phyloP scores from a whole-genome alignment of 306 rosid genomes.

The Alnus rubra region DNA sequence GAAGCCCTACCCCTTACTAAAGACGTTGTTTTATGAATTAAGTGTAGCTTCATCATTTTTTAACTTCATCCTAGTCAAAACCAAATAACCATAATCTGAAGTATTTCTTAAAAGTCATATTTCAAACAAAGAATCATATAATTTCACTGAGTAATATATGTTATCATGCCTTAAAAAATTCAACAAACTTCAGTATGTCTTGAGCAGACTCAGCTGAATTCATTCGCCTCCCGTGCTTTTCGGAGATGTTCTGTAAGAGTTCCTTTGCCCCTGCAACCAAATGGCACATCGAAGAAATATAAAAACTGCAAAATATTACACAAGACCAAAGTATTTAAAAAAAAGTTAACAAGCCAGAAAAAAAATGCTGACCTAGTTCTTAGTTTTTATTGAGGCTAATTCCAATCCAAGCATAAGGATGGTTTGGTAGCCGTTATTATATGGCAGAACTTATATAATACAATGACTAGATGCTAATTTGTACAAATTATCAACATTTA shows the following conservation, averaged over 20 bases:
- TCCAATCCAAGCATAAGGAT: background rate
- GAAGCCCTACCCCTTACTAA: background rate
- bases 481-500: too few relatives aligned
- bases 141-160: slow-evolving; percentile 30
- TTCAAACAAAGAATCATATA: slow-evolving; percentile 8
- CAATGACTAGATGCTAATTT: too few relatives aligned
- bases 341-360: background rate
- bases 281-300: slow-evolving; percentile 23
- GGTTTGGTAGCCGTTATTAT: too few relatives aligned
- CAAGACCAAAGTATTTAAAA: background rate
- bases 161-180: slow-evolving; percentile 70
- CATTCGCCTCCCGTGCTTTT: slow-evolving; percentile 89
- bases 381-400: background rate
- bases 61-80: background rate
- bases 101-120: background rate
- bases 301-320: background rate
- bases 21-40: background rate
- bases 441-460: too few relatives aligned
- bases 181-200: slow-evolving; percentile 74
- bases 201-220: slow-evolving; percentile 73
- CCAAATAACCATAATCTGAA: background rate
- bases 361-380: background rate
- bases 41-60: slow-evolving; percentile 2
- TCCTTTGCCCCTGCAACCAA: slow-evolving; percentile 80
- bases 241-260: slow-evolving; percentile 76